These are phyloP conservation scores for Diatrype stigma DNA, from an alignment of 2,329 filamentous ascomycete genomes.

Conservation along the genomic window DNA sequence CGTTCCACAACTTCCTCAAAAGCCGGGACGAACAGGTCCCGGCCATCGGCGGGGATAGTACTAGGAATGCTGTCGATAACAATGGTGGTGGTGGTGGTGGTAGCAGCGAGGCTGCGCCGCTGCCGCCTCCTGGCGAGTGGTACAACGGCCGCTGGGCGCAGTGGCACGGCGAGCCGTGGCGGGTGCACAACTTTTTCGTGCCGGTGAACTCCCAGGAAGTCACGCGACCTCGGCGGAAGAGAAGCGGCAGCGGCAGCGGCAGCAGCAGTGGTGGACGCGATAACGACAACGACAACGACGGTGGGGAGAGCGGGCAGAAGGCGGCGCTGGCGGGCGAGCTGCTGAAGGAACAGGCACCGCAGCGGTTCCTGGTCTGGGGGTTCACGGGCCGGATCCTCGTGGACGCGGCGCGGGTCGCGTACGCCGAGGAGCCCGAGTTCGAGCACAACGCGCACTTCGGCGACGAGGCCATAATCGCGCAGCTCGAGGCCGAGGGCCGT, in stretches of 20 bases:
- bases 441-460: constrained; percentile 58
- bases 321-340: constrained; percentile 19
- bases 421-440: constrained; percentile 77
- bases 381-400: constrained; percentile 92
- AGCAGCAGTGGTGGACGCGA: no score
- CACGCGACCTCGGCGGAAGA: constrained; percentile 46
- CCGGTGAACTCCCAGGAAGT: constrained; percentile 70
- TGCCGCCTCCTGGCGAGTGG: constrained; percentile 61
- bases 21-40: constrained; percentile 51
- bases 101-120: constrained; percentile 33
- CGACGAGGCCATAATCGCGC: constrained; percentile 48
- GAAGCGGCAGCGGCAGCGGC: constrained; percentile 7
- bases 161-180: constrained; percentile 77
- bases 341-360: constrained; percentile 36
- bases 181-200: constrained; percentile 88
- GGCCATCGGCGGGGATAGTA: constrained; percentile 4
- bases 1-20: constrained; percentile 77
- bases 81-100: constrained; percentile 29
- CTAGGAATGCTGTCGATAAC: not conserved
- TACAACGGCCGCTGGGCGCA: constrained; percentile 79
- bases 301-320: constrained; percentile 2
- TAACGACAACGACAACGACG: no score
- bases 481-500: constrained; percentile 40
- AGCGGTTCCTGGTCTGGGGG: constrained; percentile 82
- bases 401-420: constrained; percentile 81